phyloP scores from a whole-genome alignment of 768 basidiomycete species.

The Rhodotorula babjevae region DNA sequence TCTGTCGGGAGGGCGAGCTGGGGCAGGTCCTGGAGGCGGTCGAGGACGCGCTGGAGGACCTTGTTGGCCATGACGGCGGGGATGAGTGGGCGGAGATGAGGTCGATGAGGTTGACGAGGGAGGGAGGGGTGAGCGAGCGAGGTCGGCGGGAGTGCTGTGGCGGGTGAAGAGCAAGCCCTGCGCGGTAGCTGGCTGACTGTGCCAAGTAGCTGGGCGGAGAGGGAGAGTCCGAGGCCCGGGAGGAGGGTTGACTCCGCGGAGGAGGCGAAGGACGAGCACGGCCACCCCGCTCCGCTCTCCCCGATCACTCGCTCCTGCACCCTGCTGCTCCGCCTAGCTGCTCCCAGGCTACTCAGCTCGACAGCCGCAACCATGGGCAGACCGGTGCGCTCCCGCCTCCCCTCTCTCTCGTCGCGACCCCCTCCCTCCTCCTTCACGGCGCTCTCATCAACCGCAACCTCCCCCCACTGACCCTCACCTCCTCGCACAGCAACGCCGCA shows the following conservation, averaged over 20 bases:
- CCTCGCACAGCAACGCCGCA: neutral
- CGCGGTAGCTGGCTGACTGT: no score
- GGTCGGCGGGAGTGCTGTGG: no score
- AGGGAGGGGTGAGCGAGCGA: no score
- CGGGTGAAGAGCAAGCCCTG: no score
- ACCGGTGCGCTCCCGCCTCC: neutral
- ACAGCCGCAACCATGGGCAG: neutral
- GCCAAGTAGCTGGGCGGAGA: no score
- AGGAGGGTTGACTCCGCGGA: neutral
- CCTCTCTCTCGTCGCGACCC: neutral
- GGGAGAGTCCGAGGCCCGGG: no score
- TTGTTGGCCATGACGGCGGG: slow-evolving; percentile 4
- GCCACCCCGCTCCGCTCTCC: no score
- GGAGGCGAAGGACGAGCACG: no score
- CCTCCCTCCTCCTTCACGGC: neutral
- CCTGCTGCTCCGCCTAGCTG: no score
- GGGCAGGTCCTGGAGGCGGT: slow-evolving; percentile 70
- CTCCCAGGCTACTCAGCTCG: no score
- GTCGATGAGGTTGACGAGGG: no score
- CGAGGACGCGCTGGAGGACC: slow-evolving; percentile 47
- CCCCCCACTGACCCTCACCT: neutral
- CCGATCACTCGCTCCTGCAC: neutral
- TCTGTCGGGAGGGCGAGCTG: slow-evolving; percentile 91
- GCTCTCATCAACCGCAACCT: no score
- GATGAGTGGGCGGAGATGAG: neutral